Evolutionary conservation across 1,139 yeast species (phyloP), one percentile per base, ranked within the genome.

Genomic region (Lodderomyces elongisporus): DNA sequence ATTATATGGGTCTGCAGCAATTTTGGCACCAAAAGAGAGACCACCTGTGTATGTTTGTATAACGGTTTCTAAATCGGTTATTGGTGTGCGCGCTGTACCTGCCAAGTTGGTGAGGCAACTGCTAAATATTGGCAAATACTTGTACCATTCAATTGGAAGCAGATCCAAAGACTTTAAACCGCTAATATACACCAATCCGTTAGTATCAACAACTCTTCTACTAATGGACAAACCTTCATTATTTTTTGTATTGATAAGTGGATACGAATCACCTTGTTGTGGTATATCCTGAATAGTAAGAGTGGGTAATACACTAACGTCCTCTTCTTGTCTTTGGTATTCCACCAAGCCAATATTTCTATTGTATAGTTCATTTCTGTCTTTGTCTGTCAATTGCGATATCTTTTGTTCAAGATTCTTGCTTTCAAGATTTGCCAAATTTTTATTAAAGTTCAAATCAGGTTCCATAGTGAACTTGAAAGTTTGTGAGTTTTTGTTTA

Each of bases 21-120:
- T 74, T 41, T 72, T 66, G 13, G 79, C 64, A 17, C 74, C 66
- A 17, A 88, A 74, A 2, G 76, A 62, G 14, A 91, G 58, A 0
- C 97, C 96, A 15, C 98, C 98, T 1, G 98, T 88, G 40, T 73
- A 69, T 33, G 80, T 66, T 49, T 82, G 85, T 43, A 93, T 88
- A 35, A 78, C 77, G 41, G 91, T 88, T 53, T 91, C 98, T 40
- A 91, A 71, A 29, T 79, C 83, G 14, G 88, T 84, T 71, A 85
- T 85, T 1, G 82, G 56, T 37, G 81, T 78, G 5, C 59, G 52
- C 3, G 62, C 52, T 0, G 98, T 89, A 12, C 99, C 99, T 0
- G 74, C 73, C 42, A 91, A 68, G 49, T 82, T 85, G 3, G 94
- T 83, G 43, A 89, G 66, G 34, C 95, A 84, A 17, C 81, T 82